These are phyloP conservation scores for Hemisphaericaspora lyxosophila DNA, from an alignment of 1,139 yeast genomes.

Conservation along the genomic window DNA sequence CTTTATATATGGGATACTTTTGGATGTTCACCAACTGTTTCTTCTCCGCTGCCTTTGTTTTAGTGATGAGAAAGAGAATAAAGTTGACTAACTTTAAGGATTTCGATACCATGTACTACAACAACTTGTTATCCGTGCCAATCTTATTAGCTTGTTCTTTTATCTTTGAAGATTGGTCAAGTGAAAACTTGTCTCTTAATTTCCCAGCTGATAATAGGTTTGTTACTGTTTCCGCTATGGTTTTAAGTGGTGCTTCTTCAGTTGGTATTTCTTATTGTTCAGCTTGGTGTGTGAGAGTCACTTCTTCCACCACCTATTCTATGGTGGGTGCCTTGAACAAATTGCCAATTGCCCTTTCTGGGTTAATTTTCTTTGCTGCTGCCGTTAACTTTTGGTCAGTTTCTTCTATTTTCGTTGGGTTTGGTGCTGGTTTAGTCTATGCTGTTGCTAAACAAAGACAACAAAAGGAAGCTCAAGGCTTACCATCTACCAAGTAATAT, in stretches of 20 bases:
- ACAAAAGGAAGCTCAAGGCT: constrained; percentile 29
- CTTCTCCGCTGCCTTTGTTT: constrained; percentile 89
- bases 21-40: constrained; percentile 97
- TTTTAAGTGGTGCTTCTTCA: constrained; percentile 88
- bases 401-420: constrained; percentile 87
- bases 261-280: constrained; percentile 98
- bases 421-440: constrained; percentile 90
- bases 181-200: constrained; percentile 69
- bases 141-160: constrained; percentile 75
- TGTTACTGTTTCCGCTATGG: constrained; percentile 75
- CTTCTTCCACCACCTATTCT: constrained; percentile 95
- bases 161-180: constrained; percentile 88
- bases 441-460: constrained; percentile 89
- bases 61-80: constrained; percentile 95
- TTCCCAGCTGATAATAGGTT: constrained; percentile 72
- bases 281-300: constrained; percentile 99
- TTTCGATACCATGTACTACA: constrained; percentile 97
- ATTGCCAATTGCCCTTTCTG: constrained; percentile 94
- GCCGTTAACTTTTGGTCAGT: constrained; percentile 92
- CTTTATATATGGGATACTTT: constrained; percentile 79
- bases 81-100: constrained; percentile 96
- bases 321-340: constrained; percentile 99
- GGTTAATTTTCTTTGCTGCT: constrained; percentile 90
- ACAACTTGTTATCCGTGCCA: constrained; percentile 90
- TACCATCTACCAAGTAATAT: constrained; percentile 15